A percentile compares a stretch with the other conserved stretches of the same genome.
phyloP scores from a whole-genome alignment of 2,329 filamentous ascomycete species.

The Hypoxylon sp. region DNA sequence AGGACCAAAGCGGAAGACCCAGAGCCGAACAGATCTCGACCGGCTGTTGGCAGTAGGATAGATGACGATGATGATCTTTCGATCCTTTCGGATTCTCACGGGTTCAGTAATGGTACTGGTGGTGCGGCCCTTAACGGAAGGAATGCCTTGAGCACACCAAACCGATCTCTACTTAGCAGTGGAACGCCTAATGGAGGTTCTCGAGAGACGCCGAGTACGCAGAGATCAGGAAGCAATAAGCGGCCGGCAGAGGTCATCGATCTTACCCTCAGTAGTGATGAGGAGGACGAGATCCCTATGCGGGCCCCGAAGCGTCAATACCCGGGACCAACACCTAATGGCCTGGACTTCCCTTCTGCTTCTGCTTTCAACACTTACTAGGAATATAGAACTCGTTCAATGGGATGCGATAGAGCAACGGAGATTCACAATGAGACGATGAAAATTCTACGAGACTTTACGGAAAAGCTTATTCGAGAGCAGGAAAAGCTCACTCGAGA shows the following conservation, averaged over 20 bases:
- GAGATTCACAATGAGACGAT: not conserved
- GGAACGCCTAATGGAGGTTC: conserved; percentile 41
- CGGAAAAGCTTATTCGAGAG: not conserved
- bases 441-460: conserved; percentile 5
- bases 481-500: not conserved
- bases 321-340: conserved; percentile 21
- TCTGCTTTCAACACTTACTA: conserved; percentile 26
- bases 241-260: conserved; percentile 67
- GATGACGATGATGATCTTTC: conserved; percentile 66
- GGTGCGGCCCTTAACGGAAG: conserved; percentile 48
- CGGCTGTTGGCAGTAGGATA: conserved; percentile 46
- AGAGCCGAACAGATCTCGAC: conserved; percentile 47
- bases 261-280: conserved; percentile 69
- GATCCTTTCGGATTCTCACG: conserved; percentile 59
- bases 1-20: conserved; percentile 54
- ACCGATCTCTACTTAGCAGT: conserved; percentile 35
- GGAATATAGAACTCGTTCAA: not conserved
- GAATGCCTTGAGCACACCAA: conserved; percentile 42
- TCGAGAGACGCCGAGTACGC: conserved; percentile 54
- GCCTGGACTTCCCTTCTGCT: conserved; percentile 26
- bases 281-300: conserved; percentile 58
- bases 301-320: conserved; percentile 64
- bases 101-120: conserved; percentile 54
- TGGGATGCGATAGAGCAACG: not conserved
- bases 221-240: conserved; percentile 52